Percentiles rank a stretch among this genome's conserved stretches.
Evolutionary conservation across 306 rosid species (phyloP).

Genomic region (Corylus avellana): DNA sequence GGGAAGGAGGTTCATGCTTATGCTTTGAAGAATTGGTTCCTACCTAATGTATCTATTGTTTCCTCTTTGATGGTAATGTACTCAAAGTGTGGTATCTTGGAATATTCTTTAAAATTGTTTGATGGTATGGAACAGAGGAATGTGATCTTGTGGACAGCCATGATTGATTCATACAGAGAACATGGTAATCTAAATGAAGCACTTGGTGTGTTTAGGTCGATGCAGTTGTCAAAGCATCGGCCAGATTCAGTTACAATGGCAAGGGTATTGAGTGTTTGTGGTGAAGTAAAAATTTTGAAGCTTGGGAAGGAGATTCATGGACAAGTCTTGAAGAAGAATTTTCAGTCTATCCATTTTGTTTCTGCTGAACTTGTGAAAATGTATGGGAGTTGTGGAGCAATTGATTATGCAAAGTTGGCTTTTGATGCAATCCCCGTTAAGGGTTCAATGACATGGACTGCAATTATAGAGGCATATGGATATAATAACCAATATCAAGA

Average conservation of each 20-base stretch:
- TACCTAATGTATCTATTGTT: constrained; percentile 63
- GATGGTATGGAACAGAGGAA: constrained; percentile 55
- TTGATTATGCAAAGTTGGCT: constrained; percentile 48
- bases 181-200: constrained; percentile 50
- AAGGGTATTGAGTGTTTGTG: constrained; percentile 60
- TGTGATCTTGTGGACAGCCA: constrained; percentile 74
- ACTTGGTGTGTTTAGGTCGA: constrained; percentile 56
- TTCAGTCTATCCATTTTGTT: constrained; percentile 55
- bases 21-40: constrained; percentile 67
- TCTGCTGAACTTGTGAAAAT: constrained; percentile 59
- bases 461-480: constrained; percentile 68
- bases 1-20: constrained; percentile 87
- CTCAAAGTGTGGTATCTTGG: constrained; percentile 61
- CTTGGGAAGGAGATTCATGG: constrained; percentile 81
- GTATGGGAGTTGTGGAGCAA: constrained; percentile 62
- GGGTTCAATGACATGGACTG: constrained; percentile 85
- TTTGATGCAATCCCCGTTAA: constrained; percentile 56
- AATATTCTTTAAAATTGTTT: constrained; percentile 55
- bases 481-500: constrained; percentile 45
- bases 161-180: constrained; percentile 66
- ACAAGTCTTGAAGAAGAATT: constrained; percentile 59
- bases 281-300: constrained; percentile 48
- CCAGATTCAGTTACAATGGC: constrained; percentile 68
- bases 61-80: constrained; percentile 80
- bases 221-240: constrained; percentile 64